Base-by-base conservation (phyloP, 208 protist genomes). In the Crithidia expoeki region DNA sequence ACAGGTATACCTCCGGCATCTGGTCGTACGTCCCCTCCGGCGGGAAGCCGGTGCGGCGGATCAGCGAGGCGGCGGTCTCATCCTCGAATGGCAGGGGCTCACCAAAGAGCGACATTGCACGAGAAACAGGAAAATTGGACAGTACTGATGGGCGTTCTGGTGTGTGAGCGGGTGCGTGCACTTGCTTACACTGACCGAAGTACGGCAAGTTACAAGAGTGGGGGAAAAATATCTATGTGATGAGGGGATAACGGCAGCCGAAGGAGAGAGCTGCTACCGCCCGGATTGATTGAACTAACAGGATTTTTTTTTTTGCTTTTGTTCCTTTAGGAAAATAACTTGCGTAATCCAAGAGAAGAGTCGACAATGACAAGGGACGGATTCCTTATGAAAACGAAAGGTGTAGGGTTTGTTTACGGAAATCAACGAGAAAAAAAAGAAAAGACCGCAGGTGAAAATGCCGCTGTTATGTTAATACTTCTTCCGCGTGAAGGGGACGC, bases 61-160 rank as follows among this genome's bases (percentile, higher is more conserved):
- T 96, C 61, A 96, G 81, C 33, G 92, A 94, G 16, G 84, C 79
- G 9, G 89, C 89, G 16, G 92, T 96, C 79, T 96, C 89, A 81
- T 96, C 92, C 77, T 96, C 92, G 68, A 90, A 80, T 1, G 92
- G 92, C 52, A 93, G 85, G 0, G 88, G 70, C 42, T 87, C 87
- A 58, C 91, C 91, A 64, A 94, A 96, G 36, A 96, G 79, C 42
- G 91, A 94, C 88, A 96, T 95, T 25, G 42, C 57, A 42, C 30
- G 21, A 38, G 30, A 21, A 23, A 68, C 50, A 4, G n/a, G n/a
- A n/a, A n/a, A n/a, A n/a, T n/a, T n/a, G n/a, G n/a, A n/a, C n/a
- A n/a, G n/a, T n/a, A n/a, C n/a, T n/a, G n/a, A n/a, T n/a, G n/a
- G n/a, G 51, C 72, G 2, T 42, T 23, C 70, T n/a, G 19, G 19